Evolutionary conservation across 2,329 filamentous ascomycete species (phyloP).

Genomic region (Diaporthe capsici): DNA sequence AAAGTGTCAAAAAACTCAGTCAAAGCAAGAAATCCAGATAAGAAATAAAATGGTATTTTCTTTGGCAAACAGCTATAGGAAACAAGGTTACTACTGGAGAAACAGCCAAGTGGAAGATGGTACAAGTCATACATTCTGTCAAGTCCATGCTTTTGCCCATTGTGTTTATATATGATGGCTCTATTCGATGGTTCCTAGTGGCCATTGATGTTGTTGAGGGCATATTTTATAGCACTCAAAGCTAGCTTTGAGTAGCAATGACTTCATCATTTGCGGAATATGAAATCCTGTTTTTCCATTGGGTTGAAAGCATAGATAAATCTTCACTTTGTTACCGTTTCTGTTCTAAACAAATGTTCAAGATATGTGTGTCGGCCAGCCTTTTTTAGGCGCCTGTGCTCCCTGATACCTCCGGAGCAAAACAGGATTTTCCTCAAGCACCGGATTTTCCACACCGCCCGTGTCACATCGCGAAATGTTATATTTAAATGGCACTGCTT

Average conservation of each 20-base stretch:
- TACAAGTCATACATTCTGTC: too few relatives aligned
- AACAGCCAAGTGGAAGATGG: too few relatives aligned
- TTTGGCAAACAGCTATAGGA: too few relatives aligned
- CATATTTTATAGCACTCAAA: not conserved
- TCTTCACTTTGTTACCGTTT: not conserved
- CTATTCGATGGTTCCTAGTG: not conserved
- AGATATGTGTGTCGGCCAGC: too few relatives aligned
- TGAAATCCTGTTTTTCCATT: not conserved
- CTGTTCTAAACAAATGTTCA: not conserved
- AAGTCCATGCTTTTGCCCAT: not conserved
- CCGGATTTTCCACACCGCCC: not conserved
- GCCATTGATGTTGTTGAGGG: not conserved
- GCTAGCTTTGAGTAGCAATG: not conserved
- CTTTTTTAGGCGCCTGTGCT: not conserved
- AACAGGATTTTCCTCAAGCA: not conserved
- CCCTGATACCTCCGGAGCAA: not conserved
- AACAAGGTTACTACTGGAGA: too few relatives aligned
- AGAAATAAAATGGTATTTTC: too few relatives aligned
- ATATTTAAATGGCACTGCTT: not conserved
- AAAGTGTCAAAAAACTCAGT: too few relatives aligned
- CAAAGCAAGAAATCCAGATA: too few relatives aligned
- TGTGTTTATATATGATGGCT: not conserved
- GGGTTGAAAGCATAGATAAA: not conserved
- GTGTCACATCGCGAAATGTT: not conserved
- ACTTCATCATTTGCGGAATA: not conserved